Evolutionary conservation across 139 green algal species (phyloP).

Genomic region (Micractinium sp.): DNA sequence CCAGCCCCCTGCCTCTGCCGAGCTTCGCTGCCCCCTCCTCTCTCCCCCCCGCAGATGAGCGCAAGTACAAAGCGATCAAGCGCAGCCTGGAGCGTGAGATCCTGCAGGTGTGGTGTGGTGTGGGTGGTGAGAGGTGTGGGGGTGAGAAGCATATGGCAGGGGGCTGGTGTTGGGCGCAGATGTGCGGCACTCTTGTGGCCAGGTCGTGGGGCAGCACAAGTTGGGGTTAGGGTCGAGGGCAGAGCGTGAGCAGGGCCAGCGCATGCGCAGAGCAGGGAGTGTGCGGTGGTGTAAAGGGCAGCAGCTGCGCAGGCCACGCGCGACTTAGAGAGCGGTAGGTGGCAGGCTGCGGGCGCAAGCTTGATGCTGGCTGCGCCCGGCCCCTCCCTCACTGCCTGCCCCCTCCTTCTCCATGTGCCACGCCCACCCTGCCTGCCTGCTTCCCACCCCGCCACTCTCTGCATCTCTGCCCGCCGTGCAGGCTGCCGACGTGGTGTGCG

Average conservation of each 20-base stretch:
- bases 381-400: not conserved
- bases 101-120: slow-evolving; percentile 43
- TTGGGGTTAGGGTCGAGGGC: too few relatives aligned
- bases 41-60: slow-evolving; percentile 76
- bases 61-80: slow-evolving; percentile 78
- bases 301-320: too few relatives aligned
- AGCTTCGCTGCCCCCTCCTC: not conserved
- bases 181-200: too few relatives aligned
- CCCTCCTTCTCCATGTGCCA: not conserved
- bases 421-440: not conserved
- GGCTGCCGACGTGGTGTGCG: slow-evolving; percentile 80
- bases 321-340: too few relatives aligned
- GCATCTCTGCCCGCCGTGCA: not conserved
- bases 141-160: not conserved
- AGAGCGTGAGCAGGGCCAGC: not conserved
- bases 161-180: too few relatives aligned
- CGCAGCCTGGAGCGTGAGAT: slow-evolving; percentile 86
- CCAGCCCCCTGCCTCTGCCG: not conserved
- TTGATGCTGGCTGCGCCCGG: not conserved
- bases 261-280: not conserved
- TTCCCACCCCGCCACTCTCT: not conserved
- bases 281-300: not conserved
- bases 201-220: too few relatives aligned
- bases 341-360: not conserved
- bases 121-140: not conserved